Base-by-base conservation (phyloP, 2,329 filamentous ascomycete species). In the Calycina herbarum region DNA sequence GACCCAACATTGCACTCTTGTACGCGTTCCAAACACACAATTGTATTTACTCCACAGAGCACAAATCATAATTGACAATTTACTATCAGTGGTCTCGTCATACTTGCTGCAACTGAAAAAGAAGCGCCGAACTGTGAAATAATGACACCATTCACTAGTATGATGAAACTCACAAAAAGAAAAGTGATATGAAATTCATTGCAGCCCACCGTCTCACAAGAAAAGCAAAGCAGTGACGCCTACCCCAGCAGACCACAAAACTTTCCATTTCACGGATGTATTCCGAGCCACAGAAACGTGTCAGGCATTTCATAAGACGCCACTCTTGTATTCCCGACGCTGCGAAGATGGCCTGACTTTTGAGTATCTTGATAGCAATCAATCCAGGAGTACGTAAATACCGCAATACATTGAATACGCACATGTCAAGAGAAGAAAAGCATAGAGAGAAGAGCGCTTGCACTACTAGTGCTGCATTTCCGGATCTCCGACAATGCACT, bases 251-350 rank as follows among this genome's bases (percentile, higher is more conserved):
- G 13, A 40, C 38, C 13, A 13, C 13, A 40, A 40, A 40, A 40
- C 13, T 17, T 54, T 13, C 48, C 24, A 27, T 27, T 24, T 54
- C 20, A 54, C 48, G 48, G 48, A 54, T 54, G 48, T 13, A 5
- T 54, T 54, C 48, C 48, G 48, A 20, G 48, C 48, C 48, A 54
- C 13, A 54, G 48, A 54, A 54, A 54, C 8, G 48, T 54, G 48
- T 27, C 48, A 27, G 11, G 24, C 45, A 54, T 20, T 54, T 24
- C 45, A 54, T 54, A 13, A 54, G 20, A 54, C 48, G 48, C 27
- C 20, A 54, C 48, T 54, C 20, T 54, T 54, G 48, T 54, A 54
- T 27, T 24, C 48, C 48, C 20, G 11, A 24, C 20, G 10, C 20
- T 27, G 48, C 48, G 48, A 27, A 11, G 3, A 27, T 54, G 48